Conservation (phyloP, 768 basidiomycete genomes). For the Lanmaoa pseudosensibilis region DNA sequence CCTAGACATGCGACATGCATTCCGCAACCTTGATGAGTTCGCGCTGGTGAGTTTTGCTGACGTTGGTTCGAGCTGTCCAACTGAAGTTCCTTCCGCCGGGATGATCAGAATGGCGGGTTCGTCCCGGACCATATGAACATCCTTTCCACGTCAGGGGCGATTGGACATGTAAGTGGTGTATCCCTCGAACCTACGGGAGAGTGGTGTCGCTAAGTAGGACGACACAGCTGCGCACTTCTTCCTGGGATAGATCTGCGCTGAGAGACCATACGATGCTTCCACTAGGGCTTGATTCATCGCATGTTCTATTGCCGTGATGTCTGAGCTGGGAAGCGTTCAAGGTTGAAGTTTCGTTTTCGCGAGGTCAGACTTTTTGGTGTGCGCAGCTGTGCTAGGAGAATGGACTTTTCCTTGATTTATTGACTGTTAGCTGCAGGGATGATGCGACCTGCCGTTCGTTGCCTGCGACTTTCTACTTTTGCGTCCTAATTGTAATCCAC, state of each 20-base stretch:
- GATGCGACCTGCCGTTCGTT: not conserved
- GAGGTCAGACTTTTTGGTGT: not conserved
- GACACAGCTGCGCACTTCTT: slow-evolving; percentile 50
- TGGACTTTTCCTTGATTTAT: not conserved
- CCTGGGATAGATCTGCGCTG: slow-evolving; percentile 50
- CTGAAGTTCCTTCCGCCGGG: not conserved
- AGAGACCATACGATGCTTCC: slow-evolving; percentile 57
- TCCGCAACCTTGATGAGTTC: slow-evolving; percentile 69
- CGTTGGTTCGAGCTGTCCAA: not conserved
- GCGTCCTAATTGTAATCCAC: not conserved
- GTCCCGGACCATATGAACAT: slow-evolving; percentile 80
- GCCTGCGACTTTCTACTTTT: not conserved
- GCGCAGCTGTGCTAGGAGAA: not conserved
- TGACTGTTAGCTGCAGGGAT: not conserved
- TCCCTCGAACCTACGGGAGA: not conserved
- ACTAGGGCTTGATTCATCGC: slow-evolving; percentile 46
- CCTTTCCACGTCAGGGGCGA: slow-evolving; percentile 54
- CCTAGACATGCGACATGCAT: slow-evolving; percentile 61
- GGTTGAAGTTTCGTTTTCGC: not conserved
- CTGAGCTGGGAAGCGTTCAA: not conserved
- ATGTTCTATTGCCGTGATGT: slow-evolving; percentile 19
- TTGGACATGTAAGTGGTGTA: slow-evolving; percentile 50
- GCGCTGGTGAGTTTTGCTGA: slow-evolving; percentile 46
- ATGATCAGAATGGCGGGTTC: slow-evolving; percentile 47
- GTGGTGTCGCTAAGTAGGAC: slow-evolving; percentile 3